Percentiles rank a stretch among this genome's conserved stretches.
Conservation (phyloP, 805 yeast species). For the Saccharomycopsis javanensis region DNA sequence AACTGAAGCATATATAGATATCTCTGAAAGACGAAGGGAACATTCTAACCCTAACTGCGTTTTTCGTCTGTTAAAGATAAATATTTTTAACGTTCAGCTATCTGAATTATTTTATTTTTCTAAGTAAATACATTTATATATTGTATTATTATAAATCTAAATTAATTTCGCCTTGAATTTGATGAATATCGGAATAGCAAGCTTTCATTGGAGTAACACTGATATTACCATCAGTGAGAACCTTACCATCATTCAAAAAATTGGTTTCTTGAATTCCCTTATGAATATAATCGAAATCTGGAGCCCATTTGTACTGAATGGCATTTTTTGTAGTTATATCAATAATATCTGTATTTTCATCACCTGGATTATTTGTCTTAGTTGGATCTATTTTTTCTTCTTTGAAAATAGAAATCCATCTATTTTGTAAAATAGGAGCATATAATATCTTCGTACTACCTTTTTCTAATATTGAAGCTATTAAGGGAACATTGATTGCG, state of each 20-base stretch:
- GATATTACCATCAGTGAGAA: conserved; percentile 51
- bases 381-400: conserved; percentile 17
- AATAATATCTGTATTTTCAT: conserved; percentile 34
- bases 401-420: conserved; percentile 55
- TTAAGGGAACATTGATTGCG: conserved; percentile 76
- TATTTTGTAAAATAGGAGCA: conserved; percentile 73
- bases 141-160: conserved; percentile 35
- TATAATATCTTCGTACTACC: conserved; percentile 52
- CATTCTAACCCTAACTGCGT: no score
- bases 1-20: no score
- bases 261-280: conserved; percentile 35
- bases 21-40: no score
- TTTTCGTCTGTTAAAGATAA: no score
- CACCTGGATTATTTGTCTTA: conserved; percentile 10
- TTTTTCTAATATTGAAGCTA: conserved; percentile 36
- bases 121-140: not conserved
- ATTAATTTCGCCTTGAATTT: conserved; percentile 48
- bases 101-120: no score
- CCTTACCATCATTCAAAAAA: conserved; percentile 59
- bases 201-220: conserved; percentile 70
- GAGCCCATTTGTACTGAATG: conserved; percentile 68
- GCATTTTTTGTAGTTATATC: conserved; percentile 36
- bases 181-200: conserved; percentile 45
- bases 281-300: conserved; percentile 65
- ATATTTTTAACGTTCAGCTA: no score